Evolutionary conservation across 441 rosid genomes (phyloP).

Genomic region (Erysimum pusillum): DNA sequence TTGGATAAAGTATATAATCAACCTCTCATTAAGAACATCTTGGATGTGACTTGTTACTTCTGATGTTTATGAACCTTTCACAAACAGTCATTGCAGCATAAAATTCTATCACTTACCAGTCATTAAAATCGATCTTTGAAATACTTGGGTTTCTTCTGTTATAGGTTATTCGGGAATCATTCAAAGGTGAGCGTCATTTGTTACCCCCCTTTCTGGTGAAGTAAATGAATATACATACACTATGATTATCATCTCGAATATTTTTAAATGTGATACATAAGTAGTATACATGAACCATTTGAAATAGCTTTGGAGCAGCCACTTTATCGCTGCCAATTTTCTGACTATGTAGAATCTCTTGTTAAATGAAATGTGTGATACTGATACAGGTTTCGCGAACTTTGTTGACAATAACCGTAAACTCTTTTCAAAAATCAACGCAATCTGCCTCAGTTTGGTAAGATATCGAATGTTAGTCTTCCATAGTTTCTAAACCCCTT

Average conservation of each 20-base stretch:
- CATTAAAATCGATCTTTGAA: background rate
- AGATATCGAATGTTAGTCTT: slow-evolving; percentile 37
- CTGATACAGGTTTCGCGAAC: slow-evolving; percentile 64
- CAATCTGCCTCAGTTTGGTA: slow-evolving; percentile 83
- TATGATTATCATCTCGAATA: background rate
- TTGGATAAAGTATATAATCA: background rate
- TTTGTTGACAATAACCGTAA: slow-evolving; percentile 81
- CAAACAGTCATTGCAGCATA: slow-evolving; percentile 7
- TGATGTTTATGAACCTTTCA: slow-evolving; percentile 1
- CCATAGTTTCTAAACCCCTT: background rate
- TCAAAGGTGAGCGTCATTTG: slow-evolving; percentile 63
- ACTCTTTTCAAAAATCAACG: slow-evolving; percentile 70
- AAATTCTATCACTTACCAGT: background rate
- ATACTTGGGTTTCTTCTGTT: slow-evolving; percentile 37
- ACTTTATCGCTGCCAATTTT: background rate
- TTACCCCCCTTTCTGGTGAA: background rate
- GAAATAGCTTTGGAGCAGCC: slow-evolving; percentile 3
- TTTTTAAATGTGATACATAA: slow-evolving; percentile 8
- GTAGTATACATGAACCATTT: background rate
- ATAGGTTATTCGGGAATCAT: slow-evolving; percentile 85
- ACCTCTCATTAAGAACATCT: slow-evolving; percentile 4
- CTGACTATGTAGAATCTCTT: slow-evolving; percentile 11
- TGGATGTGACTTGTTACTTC: slow-evolving; percentile 2
- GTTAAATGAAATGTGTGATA: slow-evolving; percentile 40
- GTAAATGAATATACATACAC: slow-evolving; percentile 17